Percentiles rank a stretch among this genome's conserved stretches.
Evolutionary conservation across 2,329 filamentous ascomycete genomes (phyloP).

Genomic region (Coleophoma cylindrospora): DNA sequence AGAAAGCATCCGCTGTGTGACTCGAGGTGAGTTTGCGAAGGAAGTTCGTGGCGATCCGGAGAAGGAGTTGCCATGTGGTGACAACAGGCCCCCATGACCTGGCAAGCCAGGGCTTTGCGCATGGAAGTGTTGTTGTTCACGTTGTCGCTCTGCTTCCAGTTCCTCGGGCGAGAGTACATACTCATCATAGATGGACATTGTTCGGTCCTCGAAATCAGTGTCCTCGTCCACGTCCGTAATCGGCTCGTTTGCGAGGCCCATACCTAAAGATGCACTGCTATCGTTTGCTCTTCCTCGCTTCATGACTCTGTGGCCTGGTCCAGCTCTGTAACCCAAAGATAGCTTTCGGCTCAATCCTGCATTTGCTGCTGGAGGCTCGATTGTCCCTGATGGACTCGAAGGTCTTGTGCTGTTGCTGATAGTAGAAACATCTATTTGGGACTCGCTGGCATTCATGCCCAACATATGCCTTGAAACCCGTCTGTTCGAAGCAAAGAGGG

Average conservation of each 20-base stretch:
- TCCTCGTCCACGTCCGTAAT: background rate
- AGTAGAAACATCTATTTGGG: conserved; percentile 1
- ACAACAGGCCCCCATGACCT: background rate
- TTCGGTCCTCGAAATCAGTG: conserved; percentile 1
- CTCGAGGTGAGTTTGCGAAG: background rate
- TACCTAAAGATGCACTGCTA: background rate
- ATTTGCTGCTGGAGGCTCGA: background rate
- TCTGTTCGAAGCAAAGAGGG: background rate
- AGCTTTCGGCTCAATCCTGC: background rate
- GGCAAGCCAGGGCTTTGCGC: conserved; percentile 1
- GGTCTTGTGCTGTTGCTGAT: background rate
- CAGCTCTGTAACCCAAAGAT: background rate
- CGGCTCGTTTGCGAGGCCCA: background rate
- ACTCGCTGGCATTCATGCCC: conserved; percentile 1
- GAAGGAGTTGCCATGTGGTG: background rate
- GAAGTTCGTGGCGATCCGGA: background rate
- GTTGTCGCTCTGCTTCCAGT: background rate
- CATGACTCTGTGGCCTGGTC: background rate
- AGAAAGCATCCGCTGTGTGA: conserved; percentile 1
- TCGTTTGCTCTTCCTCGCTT: background rate
- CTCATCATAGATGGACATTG: background rate
- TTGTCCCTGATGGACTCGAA: background rate
- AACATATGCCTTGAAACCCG: background rate
- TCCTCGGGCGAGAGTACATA: conserved; percentile 1
- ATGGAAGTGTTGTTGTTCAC: conserved; percentile 1